phyloP scores from a whole-genome alignment of 306 rosid species.

The Senna siamea region DNA sequence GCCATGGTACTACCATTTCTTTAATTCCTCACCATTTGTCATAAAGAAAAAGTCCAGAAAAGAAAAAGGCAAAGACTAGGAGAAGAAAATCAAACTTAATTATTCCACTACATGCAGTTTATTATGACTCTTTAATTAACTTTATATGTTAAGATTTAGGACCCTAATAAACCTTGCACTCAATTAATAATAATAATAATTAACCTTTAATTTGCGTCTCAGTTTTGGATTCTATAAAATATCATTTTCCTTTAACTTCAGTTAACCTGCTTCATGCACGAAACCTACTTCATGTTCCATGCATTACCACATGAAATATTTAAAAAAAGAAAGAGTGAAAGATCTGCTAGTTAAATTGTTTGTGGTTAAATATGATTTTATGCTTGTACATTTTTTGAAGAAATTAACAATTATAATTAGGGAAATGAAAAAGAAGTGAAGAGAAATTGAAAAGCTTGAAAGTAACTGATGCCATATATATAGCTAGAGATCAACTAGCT shows the following conservation, averaged over 20 bases:
- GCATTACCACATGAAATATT: background rate
- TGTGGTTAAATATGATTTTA: background rate
- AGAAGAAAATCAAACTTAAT: background rate
- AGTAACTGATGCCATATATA: conserved; percentile 33
- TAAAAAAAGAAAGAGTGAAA: background rate
- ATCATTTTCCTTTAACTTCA: conserved; percentile 22
- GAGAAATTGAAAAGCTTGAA: conserved; percentile 28
- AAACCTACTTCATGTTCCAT: conserved; percentile 44
- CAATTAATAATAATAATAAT: background rate
- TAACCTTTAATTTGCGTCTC: conserved; percentile 32
- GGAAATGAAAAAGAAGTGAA: background rate
- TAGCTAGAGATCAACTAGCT: background rate
- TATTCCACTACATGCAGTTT: background rate
- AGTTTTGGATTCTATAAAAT: conserved; percentile 35
- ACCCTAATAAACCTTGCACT: too few relatives aligned
- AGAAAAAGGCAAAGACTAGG: too few relatives aligned
- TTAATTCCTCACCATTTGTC: background rate
- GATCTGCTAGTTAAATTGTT: background rate
- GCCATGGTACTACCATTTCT: too few relatives aligned
- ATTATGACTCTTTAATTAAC: too few relatives aligned
- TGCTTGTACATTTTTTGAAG: background rate
- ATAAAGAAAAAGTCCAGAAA: background rate
- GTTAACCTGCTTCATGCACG: conserved; percentile 46
- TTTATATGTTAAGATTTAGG: too few relatives aligned
- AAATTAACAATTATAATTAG: background rate